Percentiles rank a stretch among this genome's conserved stretches.
phyloP scores from a whole-genome alignment of 2,329 filamentous ascomycete genomes.

The Neoascochyta sp. region DNA sequence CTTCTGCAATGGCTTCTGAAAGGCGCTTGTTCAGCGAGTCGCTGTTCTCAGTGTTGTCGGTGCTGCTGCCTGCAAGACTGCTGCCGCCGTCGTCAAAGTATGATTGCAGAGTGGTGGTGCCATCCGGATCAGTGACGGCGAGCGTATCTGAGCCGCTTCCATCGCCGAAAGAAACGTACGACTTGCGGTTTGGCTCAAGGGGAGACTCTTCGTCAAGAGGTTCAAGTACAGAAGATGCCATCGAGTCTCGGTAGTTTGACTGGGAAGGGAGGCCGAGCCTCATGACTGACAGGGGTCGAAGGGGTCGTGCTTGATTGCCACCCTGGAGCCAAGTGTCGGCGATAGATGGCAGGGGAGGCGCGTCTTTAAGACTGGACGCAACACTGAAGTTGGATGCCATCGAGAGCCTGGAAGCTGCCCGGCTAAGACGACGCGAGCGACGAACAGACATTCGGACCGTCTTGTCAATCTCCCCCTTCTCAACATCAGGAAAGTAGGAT shows the following conservation, averaged over 20 bases:
- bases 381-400: conserved; percentile 92
- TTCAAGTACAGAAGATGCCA: conserved; percentile 83
- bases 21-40: conserved; percentile 79
- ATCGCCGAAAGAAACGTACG: conserved; percentile 80
- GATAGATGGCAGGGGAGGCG: conserved; percentile 91
- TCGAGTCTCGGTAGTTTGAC: conserved; percentile 74
- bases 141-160: conserved; percentile 69
- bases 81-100: conserved; percentile 81
- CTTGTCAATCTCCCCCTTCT: conserved; percentile 89
- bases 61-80: conserved; percentile 66
- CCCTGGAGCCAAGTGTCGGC: conserved; percentile 82
- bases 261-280: conserved; percentile 55
- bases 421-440: conserved; percentile 84
- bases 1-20: conserved; percentile 78
- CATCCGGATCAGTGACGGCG: conserved; percentile 73
- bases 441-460: conserved; percentile 91
- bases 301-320: conserved; percentile 46
- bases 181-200: conserved; percentile 84
- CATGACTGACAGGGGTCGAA: conserved; percentile 59
- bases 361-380: conserved; percentile 86
- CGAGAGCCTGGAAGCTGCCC: conserved; percentile 87
- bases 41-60: conserved; percentile 53
- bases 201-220: conserved; percentile 88
- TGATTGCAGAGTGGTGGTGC: conserved; percentile 64
- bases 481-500: conserved; percentile 95